Conservation (phyloP, 305 asterid species). For the Coffea humblotiana region DNA sequence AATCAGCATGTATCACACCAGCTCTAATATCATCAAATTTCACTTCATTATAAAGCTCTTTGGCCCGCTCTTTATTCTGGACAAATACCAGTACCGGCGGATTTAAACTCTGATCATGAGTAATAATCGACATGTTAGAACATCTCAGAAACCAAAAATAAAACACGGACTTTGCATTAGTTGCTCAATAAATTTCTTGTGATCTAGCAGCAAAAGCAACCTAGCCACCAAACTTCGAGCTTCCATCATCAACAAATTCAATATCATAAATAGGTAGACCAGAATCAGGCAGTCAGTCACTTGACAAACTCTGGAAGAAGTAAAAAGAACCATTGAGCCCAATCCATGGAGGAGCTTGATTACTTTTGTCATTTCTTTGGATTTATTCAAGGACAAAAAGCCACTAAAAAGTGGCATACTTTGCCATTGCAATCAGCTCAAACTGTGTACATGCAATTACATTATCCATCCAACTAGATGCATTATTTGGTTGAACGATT, state of each 20-base stretch:
- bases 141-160: not conserved
- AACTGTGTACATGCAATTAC: not conserved
- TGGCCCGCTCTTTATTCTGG: constrained; percentile 88
- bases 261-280: not conserved
- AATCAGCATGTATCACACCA: constrained; percentile 80
- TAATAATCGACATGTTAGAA: not conserved
- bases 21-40: constrained; percentile 70
- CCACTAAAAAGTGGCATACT: not conserved
- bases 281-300: not conserved
- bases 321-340: not conserved
- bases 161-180: not conserved
- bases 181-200: not conserved
- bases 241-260: not conserved
- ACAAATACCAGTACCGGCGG: constrained; percentile 85
- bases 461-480: not conserved
- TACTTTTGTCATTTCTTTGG: not conserved
- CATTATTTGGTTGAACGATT: not conserved
- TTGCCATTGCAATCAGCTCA: not conserved
- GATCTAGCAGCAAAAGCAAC: constrained; percentile 7
- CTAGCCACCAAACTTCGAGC: not conserved
- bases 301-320: not conserved
- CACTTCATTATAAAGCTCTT: constrained; percentile 66
- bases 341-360: not conserved
- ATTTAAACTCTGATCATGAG: constrained; percentile 59
- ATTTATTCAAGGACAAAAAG: not conserved